Evolutionary conservation across 2,329 filamentous ascomycete species (phyloP), one percentile per base, ranked within the genome.

Genomic region (Calonectria pseudoturangicola): DNA sequence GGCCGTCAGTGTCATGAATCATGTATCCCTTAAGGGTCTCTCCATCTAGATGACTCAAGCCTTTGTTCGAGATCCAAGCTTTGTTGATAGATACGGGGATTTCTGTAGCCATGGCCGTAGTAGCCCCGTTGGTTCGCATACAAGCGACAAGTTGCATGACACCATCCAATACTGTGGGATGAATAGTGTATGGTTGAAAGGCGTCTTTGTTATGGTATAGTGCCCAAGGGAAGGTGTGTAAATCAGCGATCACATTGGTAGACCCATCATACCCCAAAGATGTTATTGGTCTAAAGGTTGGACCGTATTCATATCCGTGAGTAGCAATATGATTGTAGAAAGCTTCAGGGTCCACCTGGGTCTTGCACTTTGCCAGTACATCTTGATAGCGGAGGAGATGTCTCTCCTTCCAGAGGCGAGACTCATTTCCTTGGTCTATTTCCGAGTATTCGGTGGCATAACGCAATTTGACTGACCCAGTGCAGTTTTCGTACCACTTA

Each of bases 121-220:
- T 60, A n/a, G n/a, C 56, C 43, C 56, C 56, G 2, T 60, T 60
- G 12, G 56, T 43, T 18, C 21, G 21, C 10, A 28, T 28, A 15
- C n/a, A 25, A 27, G 25, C n/a, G 15, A 60, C 51, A 12, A 43
- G 21, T 27, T 65, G 68, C 4, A 67, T 8, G 9, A 64, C 18
- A 2, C 54, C 48, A 16, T 71, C 64, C 2, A 71, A 21, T 8
- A 56, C 66, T 21, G 39, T 67, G 25, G 69, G 69, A 41, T 71
- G 63, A 39, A 67, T 18, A 4, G 51, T 28, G 27, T 54, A 39
- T 12, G 43, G 39, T 9, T 65, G 67, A 6, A 28, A 25, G 30
- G 54, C 47, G 7, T 65, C 33, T 12, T 27, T 33, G 18, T 18
- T 33, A 4, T 64, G 41, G 25, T 47, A 48, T 4, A 9, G 47